A percentile compares a stretch with the other conserved stretches of the same genome.
Conservation (phyloP, 2,329 filamentous ascomycete species). For the Fusarium buxicola region DNA sequence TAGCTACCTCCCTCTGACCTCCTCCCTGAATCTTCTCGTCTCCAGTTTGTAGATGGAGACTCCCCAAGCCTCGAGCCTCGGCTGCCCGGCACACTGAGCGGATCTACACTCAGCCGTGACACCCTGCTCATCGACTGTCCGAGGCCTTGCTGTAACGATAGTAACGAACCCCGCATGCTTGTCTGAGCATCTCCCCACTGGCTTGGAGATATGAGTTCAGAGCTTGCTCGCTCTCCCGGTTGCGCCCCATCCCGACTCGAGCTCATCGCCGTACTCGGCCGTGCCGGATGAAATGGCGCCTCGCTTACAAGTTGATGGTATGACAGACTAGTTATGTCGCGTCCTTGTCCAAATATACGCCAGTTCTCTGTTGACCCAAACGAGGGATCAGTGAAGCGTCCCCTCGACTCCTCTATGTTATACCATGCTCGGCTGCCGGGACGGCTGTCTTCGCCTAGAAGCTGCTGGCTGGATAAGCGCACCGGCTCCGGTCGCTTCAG, state of each 20-base stretch:
- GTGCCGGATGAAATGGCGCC: constrained; percentile 55
- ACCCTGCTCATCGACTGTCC: constrained; percentile 21
- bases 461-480: constrained; percentile 38
- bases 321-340: constrained; percentile 46
- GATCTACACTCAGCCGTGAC: constrained; percentile 30
- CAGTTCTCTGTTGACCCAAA: constrained; percentile 55
- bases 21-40: constrained; percentile 32
- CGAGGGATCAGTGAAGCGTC: constrained; percentile 46
- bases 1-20: constrained; percentile 41
- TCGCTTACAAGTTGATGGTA: constrained; percentile 52
- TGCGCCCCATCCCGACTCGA: constrained; percentile 32
- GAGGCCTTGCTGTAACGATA: constrained; percentile 32
- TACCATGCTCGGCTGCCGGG: constrained; percentile 41
- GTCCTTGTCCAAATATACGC: constrained; percentile 46
- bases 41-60: constrained; percentile 28
- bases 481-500: constrained; percentile 43
- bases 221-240: constrained; percentile 38
- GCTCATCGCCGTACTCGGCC: constrained; percentile 41
- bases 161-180: constrained; percentile 35
- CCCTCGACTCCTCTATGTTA: constrained; percentile 40
- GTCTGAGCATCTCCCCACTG: constrained; percentile 43
- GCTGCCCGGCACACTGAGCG: constrained; percentile 24
- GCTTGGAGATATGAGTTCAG: constrained; percentile 40
- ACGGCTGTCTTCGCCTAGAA: constrained; percentile 28
- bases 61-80: constrained; percentile 22